phyloP scores from a whole-genome alignment of 2,329 filamentous ascomycete species.

The Colletotrichum brevisporum region DNA sequence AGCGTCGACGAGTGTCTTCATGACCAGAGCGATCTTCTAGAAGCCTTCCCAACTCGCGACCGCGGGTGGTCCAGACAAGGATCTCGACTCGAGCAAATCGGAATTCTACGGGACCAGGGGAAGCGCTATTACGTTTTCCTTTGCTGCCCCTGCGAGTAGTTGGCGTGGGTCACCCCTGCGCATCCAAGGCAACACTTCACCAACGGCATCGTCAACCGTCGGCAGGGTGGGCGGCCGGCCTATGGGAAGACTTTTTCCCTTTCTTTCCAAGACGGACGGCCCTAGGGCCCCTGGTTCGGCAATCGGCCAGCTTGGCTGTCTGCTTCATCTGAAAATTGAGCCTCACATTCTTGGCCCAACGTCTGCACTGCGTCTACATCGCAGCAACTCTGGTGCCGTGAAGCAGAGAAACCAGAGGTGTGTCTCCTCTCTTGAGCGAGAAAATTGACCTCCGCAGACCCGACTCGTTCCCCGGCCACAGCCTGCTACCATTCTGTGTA shows the following conservation, averaged over 20 bases:
- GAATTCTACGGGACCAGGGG: constrained; percentile 31
- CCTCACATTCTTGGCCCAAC: constrained; percentile 38
- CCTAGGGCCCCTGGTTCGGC: constrained; percentile 33
- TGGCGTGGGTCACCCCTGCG: constrained; percentile 20
- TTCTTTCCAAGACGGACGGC: background rate
- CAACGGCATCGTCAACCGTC: background rate
- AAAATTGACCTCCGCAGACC: background rate
- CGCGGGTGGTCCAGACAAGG: constrained; percentile 15
- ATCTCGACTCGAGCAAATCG: constrained; percentile 33
- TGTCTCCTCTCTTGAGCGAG: background rate
- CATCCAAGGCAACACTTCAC: constrained; percentile 17
- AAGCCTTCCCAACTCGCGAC: constrained; percentile 35
- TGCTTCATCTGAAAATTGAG: constrained; percentile 24
- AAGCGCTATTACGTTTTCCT: constrained; percentile 34
- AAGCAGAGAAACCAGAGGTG: background rate
- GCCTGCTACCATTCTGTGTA: background rate
- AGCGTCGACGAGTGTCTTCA: constrained; percentile 34
- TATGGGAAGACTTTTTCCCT: constrained; percentile 19
- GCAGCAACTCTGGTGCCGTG: too few species aligned
- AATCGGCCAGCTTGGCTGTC: constrained; percentile 32
- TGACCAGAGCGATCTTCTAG: constrained; percentile 35
- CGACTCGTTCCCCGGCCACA: constrained; percentile 1
- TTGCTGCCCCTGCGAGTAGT: constrained; percentile 22
- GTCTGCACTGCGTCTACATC: constrained; percentile 7
- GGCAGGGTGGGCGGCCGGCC: background rate